Percentiles rank a stretch among this genome's conserved stretches.
These are phyloP conservation scores for Ephemerocybe angulata DNA, from an alignment of 768 basidiomycete species.

Conservation along the genomic window DNA sequence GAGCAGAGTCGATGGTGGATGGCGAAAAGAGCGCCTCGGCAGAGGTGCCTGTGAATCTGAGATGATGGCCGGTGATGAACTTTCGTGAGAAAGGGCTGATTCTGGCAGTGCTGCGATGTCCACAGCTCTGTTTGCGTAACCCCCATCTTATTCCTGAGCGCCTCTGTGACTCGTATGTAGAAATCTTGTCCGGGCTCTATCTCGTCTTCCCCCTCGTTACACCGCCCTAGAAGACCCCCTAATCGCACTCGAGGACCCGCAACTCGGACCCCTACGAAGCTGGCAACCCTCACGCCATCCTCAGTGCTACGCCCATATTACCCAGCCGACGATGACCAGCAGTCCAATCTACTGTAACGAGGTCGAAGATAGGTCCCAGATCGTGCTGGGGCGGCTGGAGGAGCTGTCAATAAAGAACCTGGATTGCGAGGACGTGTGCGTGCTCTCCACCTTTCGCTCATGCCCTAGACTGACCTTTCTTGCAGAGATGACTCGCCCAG, in stretches of 20 bases:
- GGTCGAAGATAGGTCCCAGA: background rate
- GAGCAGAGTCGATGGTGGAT: too few relatives aligned
- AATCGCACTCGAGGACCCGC: background rate
- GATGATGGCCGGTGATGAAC: too few relatives aligned
- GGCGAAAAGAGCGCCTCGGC: too few relatives aligned
- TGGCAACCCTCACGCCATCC: conserved; percentile 2
- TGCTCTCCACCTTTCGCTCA: background rate
- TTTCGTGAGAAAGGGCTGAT: too few relatives aligned
- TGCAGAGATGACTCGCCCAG: conserved; percentile 30
- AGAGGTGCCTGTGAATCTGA: too few relatives aligned
- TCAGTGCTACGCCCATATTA: background rate
- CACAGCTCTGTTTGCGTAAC: background rate
- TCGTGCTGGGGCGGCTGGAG: conserved; percentile 8
- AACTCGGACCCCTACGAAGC: conserved; percentile 4
- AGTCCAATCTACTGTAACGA: background rate
- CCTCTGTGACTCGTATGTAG: background rate
- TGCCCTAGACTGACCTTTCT: background rate
- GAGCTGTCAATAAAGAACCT: conserved; percentile 13
- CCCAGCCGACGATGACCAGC: conserved; percentile 7
- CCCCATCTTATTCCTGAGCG: background rate
- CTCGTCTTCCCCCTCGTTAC: background rate
- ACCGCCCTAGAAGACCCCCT: background rate
- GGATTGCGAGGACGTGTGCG: conserved; percentile 8
- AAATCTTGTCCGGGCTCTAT: background rate
- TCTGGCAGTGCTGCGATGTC: background rate